Evolutionary conservation across 2,329 filamentous ascomycete genomes (phyloP), one percentile per base, ranked within the genome.

Genomic region (Colletotrichum lentis): DNA sequence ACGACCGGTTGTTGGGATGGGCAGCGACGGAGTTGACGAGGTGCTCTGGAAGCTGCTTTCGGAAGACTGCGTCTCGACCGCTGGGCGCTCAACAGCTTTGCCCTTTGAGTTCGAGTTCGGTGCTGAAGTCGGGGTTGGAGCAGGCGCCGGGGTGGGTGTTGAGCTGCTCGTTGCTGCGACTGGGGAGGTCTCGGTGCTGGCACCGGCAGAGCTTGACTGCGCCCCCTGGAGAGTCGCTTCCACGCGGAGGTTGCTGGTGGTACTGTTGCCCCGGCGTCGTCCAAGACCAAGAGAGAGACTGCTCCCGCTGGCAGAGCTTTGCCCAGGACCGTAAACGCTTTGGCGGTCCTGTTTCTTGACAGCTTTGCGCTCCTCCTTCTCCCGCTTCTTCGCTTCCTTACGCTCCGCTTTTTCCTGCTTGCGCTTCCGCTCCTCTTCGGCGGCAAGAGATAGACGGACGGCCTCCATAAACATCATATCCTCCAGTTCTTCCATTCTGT

Each of bases 391-490:
- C 1, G 91, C 90, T 67, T 95, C 91, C 75, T 97, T 97, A 31
- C 85, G 86, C 0, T 86, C 85, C 67, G 93, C 92, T 76, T 94
- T 95, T 58, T 96, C 92, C 56, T 91, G 90, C 74, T 93, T 96
- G 54, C 87, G 90, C 72, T 93, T 91, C n/a, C 95, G 87, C 49
- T 98, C 95, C 74, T 98, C 95, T 77, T 99, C 96, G 1, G 93
- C 90, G 0, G 91, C 94, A n/a, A 99, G 83, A 55, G 94, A 97
- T 37, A 97, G 79, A 46, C 96, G 86, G 55, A 99, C 96, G 0
- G 96, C 96, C 77, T 99, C 96, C 85, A 96, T 93, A 84, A 98
- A 94, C 96, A 99, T 99, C 83, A 99, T 92, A 56, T 97, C 95
- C 77, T 99, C 96, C 0, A 98, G 85, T 73, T 98, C 94, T 24